A percentile compares a stretch with the other conserved stretches of the same genome.
Evolutionary conservation across 139 green algal genomes (phyloP).

Genomic region (Ettlia oleoabundans): DNA sequence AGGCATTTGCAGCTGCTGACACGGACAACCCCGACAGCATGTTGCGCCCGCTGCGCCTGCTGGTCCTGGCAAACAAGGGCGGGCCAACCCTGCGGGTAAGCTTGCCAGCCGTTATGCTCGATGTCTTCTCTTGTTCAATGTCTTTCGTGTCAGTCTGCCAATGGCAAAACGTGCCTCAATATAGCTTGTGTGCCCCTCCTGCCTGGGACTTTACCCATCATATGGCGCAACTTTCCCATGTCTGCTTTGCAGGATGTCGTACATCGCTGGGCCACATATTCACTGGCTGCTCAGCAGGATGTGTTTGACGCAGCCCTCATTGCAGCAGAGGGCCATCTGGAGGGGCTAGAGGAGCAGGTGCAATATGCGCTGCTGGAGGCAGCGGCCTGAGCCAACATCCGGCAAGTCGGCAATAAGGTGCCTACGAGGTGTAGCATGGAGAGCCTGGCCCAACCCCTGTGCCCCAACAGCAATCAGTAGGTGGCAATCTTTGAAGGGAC

Average conservation of each 20-base stretch:
- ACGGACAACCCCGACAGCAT: background rate
- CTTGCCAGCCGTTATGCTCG: too few relatives aligned
- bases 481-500: too few relatives aligned
- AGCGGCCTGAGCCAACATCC: background rate
- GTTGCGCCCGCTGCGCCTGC: constrained; percentile 25
- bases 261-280: background rate
- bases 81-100: constrained; percentile 4
- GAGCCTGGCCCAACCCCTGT: background rate
- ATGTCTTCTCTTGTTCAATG: too few relatives aligned
- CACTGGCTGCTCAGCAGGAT: background rate
- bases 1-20: constrained; percentile 9
- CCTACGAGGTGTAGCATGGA: background rate
- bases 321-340: background rate
- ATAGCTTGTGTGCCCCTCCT: too few relatives aligned
- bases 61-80: constrained; percentile 8
- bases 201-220: too few relatives aligned
- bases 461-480: background rate
- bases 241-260: background rate
- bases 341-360: too few relatives aligned
- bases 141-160: too few relatives aligned
- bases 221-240: background rate
- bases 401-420: background rate
- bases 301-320: background rate
- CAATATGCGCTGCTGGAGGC: background rate
- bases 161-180: too few relatives aligned